Evolutionary conservation across 2,329 filamentous ascomycete species (phyloP), one percentile per base, ranked within the genome.

Genomic region (Talaromyces sp.): DNA sequence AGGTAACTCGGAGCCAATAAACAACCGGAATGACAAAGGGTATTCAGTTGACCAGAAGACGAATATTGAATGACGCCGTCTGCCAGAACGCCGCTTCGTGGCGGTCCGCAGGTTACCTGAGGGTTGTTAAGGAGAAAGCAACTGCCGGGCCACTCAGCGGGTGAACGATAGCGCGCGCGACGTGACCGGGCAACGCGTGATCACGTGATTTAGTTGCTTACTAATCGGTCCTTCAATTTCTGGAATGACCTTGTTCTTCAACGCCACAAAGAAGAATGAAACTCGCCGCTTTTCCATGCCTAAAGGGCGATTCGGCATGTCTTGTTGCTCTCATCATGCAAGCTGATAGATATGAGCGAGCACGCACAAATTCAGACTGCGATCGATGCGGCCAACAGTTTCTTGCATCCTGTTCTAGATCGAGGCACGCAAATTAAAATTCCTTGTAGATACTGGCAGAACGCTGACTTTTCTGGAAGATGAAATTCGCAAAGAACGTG

Each of bases 401-500:
- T 77, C 62, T 63, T 78, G 50, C 68, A 64, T 57, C 74, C 75
- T 31, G 73, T 76, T 46, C 67, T 77, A 61, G 69, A 74, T 64
- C 68, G 72, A 77, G 75, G 75, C 72, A 76, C 64, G 75, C 64
- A 63, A 60, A 63, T 64, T 32, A 51, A 55, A 55, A 51, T 66
- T 59, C 65, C 55, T 59, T 56, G 26, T 60, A 63, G 54, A 59
- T 59, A 21, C 32, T 61, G 35, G 58, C 57, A 24, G 54, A 43
- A 63, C 63, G 68, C 74, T 76, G 68, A 75, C 69, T 26, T 38
- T 50, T 19, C 38, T 21, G 55, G n/a, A 69, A 77, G 75, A 75
- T 64, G 70, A 76, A 66, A 69, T 76, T 53, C 69, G 73, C 60
- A 74, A 72, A 55, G 67, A 64, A 27, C 70, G 68, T 32, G 74